phyloP scores from a whole-genome alignment of 768 basidiomycete genomes.

The Russula sp. region DNA sequence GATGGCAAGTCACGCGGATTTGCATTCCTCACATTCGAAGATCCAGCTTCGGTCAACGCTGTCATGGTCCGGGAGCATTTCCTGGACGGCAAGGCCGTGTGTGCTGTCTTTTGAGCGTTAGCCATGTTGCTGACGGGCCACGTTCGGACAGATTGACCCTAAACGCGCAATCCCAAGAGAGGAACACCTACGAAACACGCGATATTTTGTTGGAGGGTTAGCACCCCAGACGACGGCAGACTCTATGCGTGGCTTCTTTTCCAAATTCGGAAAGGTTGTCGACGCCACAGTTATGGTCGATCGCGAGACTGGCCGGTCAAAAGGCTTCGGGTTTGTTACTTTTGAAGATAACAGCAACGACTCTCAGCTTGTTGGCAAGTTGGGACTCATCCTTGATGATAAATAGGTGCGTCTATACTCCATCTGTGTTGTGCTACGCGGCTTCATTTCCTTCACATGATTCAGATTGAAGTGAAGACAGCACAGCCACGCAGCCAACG shows the following conservation, averaged over 20 bases:
- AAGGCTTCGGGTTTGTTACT: conserved; percentile 97
- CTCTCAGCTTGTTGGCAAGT: conserved; percentile 80
- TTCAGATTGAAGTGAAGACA: conserved; percentile 92
- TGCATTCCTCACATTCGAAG: conserved; percentile 95
- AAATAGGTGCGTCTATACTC: conserved; percentile 61
- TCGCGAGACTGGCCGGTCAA: conserved; percentile 88
- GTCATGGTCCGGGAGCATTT: conserved; percentile 95
- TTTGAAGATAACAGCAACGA: conserved; percentile 91
- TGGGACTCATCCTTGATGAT: conserved; percentile 78
- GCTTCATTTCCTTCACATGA: background rate
- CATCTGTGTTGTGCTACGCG: no score
- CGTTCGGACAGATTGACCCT: conserved; percentile 80
- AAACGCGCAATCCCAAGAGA: conserved; percentile 97
- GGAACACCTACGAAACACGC: conserved; percentile 89
- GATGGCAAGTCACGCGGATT: conserved; percentile 94
- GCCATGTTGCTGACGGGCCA: conserved; percentile 5
- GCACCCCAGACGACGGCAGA: conserved; percentile 93
- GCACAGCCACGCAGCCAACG: conserved; percentile 87
- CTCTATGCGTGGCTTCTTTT: conserved; percentile 88
- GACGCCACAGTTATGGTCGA: conserved; percentile 99
- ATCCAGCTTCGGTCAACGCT: conserved; percentile 86
- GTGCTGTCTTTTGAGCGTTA: conserved; percentile 13
- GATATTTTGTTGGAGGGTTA: conserved; percentile 93
- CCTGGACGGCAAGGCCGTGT: conserved; percentile 94
- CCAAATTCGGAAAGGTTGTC: conserved; percentile 90